Base-by-base conservation (phyloP, 345 rosid species). In the rapeseed (Brassica napus) region DNA sequence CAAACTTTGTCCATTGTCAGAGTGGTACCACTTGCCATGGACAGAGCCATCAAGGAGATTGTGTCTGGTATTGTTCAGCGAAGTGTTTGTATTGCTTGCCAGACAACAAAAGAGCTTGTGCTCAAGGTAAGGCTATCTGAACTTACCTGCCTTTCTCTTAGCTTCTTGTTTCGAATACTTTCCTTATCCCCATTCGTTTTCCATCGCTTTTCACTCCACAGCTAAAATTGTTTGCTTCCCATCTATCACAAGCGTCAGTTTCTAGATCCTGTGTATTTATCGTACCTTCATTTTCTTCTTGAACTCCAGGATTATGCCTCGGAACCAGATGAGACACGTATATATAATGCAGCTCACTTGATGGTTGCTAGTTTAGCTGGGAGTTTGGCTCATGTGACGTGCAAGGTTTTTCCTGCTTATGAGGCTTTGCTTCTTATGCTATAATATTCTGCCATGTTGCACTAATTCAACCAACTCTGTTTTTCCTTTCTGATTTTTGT, bases 311-410 rank as follows among this genome's bases (percentile, higher is more conserved):
- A 95, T 82, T 95, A 95, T 85, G 88, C 97, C 9, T 81, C 86
- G 89, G 99, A 95, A 82, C 84, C 90, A 6, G 99, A 95, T 71
- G 98, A 95, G 83, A 87, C 91, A 15, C 92, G 97, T 11, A 91
- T 95, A 67, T 89, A 90, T 84, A 89, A 86, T 84, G 98, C 99
- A 8, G 99, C 97, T 23, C 97, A 93, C 75, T 87, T 93, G 86
- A 95, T 95, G 99, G 99, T 93, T 83, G 98, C 98, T n/a, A 93
- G 98, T 84, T 85, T 95, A 86, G 96, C 98, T 57, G 99, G 97
- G 83, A 95, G 99, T 86, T 79, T 95, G 58, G 99, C 99, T 76
- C 99, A 95, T 83, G 99, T 91, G 60, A 95, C 99, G 30, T 95
- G 99, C 99, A 95, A 95, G 98, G 98, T 92, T 84, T 60, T 55